Evolutionary conservation across 2,329 filamentous ascomycete species (phyloP).

Genomic region (Colletotrichum theobromicola): DNA sequence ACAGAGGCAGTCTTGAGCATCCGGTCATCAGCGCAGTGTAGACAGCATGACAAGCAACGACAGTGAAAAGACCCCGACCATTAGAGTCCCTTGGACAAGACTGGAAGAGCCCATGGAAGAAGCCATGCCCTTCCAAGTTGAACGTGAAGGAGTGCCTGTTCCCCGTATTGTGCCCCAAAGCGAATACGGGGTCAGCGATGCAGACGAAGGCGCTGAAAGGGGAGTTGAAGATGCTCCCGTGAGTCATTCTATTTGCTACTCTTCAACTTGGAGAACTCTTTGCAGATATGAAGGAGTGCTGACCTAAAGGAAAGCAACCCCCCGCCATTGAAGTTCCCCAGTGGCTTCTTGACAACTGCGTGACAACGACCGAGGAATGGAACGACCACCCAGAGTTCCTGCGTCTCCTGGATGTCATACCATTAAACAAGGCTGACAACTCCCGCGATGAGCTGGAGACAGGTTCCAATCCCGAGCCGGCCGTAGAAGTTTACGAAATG

Average conservation of each 20-base stretch:
- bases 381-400: not conserved
- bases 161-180: fast-evolving
- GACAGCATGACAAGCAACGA: not conserved
- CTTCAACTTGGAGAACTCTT: not conserved
- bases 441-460: not conserved
- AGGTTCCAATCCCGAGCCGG: not conserved
- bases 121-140: not conserved
- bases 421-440: not conserved
- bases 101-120: not conserved
- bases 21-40: not conserved
- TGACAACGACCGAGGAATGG: not conserved
- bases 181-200: not conserved
- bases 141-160: not conserved
- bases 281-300: not conserved
- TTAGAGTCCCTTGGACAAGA: not conserved
- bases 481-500: not conserved
- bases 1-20: not conserved
- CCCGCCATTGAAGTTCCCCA: not conserved
- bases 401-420: not conserved
- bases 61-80: not conserved
- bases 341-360: not conserved
- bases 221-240: not conserved
- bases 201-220: not conserved
- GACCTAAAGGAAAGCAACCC: not conserved
- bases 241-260: not conserved